Evolutionary conservation across 2,329 filamentous ascomycete genomes (phyloP).

Genomic region (Epichloe aotearoae): DNA sequence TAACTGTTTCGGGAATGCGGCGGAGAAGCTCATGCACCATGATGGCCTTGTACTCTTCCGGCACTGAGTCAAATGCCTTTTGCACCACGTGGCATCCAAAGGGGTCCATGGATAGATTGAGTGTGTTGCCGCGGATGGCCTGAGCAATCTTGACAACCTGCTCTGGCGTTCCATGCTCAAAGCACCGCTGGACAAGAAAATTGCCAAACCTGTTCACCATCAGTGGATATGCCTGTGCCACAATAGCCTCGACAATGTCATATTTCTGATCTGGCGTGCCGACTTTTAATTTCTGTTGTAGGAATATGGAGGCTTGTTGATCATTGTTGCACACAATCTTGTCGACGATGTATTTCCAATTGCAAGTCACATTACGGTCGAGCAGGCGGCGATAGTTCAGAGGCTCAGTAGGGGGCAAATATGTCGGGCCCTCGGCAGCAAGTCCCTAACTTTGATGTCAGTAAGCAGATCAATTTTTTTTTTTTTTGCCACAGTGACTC

Average conservation of each 20-base stretch:
- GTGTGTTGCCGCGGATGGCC: conserved; percentile 83
- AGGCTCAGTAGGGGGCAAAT: conserved; percentile 80
- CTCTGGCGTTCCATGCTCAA: conserved; percentile 91
- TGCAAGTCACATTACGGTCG: conserved; percentile 91
- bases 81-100: conserved; percentile 98
- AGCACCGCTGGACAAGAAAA: conserved; percentile 95
- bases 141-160: conserved; percentile 92
- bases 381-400: conserved; percentile 92
- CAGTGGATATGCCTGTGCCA: conserved; percentile 82
- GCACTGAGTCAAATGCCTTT: conserved; percentile 95
- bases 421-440: conserved; percentile 53
- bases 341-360: conserved; percentile 99
- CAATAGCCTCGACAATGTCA: conserved; percentile 92
- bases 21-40: conserved; percentile 98
- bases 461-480: background rate
- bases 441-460: conserved; percentile 14
- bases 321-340: conserved; percentile 99
- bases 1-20: conserved; percentile 91
- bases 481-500: conserved; percentile 11
- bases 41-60: conserved; percentile 92
- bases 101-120: conserved; percentile 93
- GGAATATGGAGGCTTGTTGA: conserved; percentile 95
- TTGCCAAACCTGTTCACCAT: conserved; percentile 99
- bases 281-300: conserved; percentile 97
- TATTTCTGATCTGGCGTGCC: conserved; percentile 92